A percentile compares a stretch with the other conserved stretches of the same genome.
Conservation (phyloP, 345 rosid species). For the Linum trigynum region DNA sequence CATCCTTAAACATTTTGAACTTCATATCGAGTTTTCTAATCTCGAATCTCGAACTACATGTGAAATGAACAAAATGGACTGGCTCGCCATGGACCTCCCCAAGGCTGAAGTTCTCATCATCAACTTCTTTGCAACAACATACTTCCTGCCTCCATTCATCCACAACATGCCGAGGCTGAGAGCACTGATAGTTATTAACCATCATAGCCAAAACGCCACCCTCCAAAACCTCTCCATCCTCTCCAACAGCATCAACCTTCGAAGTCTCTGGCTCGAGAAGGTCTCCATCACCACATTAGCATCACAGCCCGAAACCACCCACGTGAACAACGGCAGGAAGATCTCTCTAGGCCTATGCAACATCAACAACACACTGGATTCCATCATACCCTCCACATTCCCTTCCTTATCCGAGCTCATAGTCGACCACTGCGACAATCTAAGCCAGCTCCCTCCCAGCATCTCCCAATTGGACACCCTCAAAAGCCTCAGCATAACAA, state of each 20-base stretch:
- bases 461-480: constrained; percentile 43
- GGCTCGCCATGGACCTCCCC: constrained; percentile 73
- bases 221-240: constrained; percentile 47
- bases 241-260: constrained; percentile 38
- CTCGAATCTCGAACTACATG: constrained; percentile 27
- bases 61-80: constrained; percentile 74
- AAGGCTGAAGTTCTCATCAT: constrained; percentile 76
- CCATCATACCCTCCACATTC: constrained; percentile 40
- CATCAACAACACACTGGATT: constrained; percentile 42
- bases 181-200: constrained; percentile 61
- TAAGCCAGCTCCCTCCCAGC: constrained; percentile 48
- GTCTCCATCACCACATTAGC: constrained; percentile 39
- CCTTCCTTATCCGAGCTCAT: constrained; percentile 57
- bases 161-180: constrained; percentile 65
- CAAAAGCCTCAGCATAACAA: constrained; percentile 57
- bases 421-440: constrained; percentile 75
- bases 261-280: constrained; percentile 87
- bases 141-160: constrained; percentile 70
- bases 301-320: constrained; percentile 30
- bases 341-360: constrained; percentile 70
- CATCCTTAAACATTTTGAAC: too few relatives aligned
- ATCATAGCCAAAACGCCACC: constrained; percentile 39
- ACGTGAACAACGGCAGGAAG: constrained; percentile 37
- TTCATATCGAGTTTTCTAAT: too few relatives aligned
- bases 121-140: constrained; percentile 51